phyloP scores from a whole-genome alignment of 2,329 filamentous ascomycete genomes.

The Penicillium digitatum region DNA sequence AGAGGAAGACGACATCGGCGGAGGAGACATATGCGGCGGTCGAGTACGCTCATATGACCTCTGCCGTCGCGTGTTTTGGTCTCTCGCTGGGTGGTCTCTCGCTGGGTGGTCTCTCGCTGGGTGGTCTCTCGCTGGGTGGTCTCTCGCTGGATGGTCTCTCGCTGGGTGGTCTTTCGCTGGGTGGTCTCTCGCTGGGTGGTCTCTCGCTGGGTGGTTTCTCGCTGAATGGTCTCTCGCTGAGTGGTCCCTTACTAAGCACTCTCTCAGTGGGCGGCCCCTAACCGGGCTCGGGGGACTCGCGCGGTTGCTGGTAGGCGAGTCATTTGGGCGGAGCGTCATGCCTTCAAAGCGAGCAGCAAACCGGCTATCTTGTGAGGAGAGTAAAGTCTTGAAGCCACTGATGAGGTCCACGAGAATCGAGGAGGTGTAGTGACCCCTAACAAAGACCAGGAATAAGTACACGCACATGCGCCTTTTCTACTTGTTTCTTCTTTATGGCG shows the following conservation, averaged over 20 bases:
- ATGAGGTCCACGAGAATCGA: constrained; percentile 27
- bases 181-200: neutral
- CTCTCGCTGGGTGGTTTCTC: neutral
- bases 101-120: constrained; percentile 14
- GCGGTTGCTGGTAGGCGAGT: constrained; percentile 26
- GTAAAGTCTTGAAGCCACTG: constrained; percentile 24
- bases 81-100: constrained; percentile 3
- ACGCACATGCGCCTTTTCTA: neutral
- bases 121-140: neutral
- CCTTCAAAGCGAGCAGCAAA: constrained; percentile 26
- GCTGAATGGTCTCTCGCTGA: constrained; percentile 11
- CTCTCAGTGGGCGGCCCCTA: neutral
- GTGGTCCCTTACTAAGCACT: neutral
- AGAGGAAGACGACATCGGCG: constrained; percentile 30
- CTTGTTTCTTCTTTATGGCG: neutral
- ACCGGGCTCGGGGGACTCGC: constrained; percentile 28
- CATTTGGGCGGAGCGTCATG: constrained; percentile 24
- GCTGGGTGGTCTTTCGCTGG: constrained; percentile 15
- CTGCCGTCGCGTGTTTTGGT: constrained; percentile 28
- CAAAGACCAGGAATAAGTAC: constrained; percentile 10
- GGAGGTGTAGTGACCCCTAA: constrained; percentile 28
- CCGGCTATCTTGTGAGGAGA: constrained; percentile 30
- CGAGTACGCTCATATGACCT: constrained; percentile 37
- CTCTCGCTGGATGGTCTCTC: neutral
- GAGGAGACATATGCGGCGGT: constrained; percentile 25